Conservation (phyloP, 2,329 filamentous ascomycete species). For the Aspergillus persii region DNA sequence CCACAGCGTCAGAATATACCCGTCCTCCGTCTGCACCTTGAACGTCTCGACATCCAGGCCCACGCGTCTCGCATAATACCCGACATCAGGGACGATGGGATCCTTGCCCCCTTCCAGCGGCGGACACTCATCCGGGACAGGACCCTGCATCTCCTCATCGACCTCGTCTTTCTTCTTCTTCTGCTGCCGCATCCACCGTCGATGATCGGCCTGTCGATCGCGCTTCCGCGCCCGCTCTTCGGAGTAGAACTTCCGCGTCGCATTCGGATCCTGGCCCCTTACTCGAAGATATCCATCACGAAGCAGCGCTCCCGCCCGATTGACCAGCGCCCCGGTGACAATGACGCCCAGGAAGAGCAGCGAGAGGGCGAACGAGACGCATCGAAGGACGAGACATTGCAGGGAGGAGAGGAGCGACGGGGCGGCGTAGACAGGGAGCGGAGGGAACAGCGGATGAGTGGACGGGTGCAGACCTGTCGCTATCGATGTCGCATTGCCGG, state of each 20-base stretch:
- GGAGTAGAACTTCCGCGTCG: slow-evolving; percentile 64
- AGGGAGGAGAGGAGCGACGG: slow-evolving; percentile 64
- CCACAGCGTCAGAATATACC: slow-evolving; percentile 85
- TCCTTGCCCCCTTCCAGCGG: slow-evolving; percentile 80
- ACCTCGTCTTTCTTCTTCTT: slow-evolving; percentile 38
- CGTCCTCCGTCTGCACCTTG: slow-evolving; percentile 87
- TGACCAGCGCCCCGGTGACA: slow-evolving; percentile 70
- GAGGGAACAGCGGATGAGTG: slow-evolving; percentile 65
- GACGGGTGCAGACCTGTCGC: neutral
- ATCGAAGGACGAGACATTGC: slow-evolving; percentile 64
- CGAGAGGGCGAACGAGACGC: slow-evolving; percentile 72
- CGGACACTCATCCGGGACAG: slow-evolving; percentile 53
- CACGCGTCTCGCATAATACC: slow-evolving; percentile 82
- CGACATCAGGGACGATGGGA: slow-evolving; percentile 72
- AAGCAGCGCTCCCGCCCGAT: slow-evolving; percentile 57
- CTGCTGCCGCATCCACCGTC: slow-evolving; percentile 57
- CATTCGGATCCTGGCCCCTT: slow-evolving; percentile 60
- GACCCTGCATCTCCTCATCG: slow-evolving; percentile 28
- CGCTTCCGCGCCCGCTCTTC: slow-evolving; percentile 66
- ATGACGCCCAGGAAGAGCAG: slow-evolving; percentile 74
- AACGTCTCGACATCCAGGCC: slow-evolving; percentile 82
- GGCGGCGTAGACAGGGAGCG: slow-evolving; percentile 76
- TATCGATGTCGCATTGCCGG: neutral
- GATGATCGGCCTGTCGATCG: slow-evolving; percentile 57
- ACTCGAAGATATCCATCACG: slow-evolving; percentile 53